Base-by-base conservation (phyloP, 768 basidiomycete genomes). In the Lepiota venenata region DNA sequence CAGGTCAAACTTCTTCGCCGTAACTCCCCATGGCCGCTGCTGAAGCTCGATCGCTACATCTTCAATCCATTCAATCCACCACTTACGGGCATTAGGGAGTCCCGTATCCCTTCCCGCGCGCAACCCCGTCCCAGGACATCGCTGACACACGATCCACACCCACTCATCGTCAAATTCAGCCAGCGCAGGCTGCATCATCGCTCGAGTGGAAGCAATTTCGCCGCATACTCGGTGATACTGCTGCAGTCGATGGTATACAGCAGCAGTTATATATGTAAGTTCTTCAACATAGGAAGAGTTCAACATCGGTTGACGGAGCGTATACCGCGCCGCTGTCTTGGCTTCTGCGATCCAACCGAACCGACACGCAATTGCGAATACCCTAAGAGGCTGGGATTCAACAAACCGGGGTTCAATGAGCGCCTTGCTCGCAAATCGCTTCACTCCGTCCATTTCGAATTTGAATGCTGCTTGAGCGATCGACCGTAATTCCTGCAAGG, bases 391-490 rank as follows among this genome's bases (percentile, higher is more conserved):
- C 47, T 72, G 67, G 3, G 69, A 58, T 47, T 70, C 70, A 32
- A 71, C 60, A 52, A 74, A 74, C 14, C 67, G 69, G 11, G 68
- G 66, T 8, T 64, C 58, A 8, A 70, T 42, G 32, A 76, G 65
- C 25, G 68, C 61, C 15, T 55, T 55, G 48, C 60, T 60, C 32
- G 72, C 41, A 56, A 68, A 58, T 41, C 66, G 67, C 53, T 74
- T 66, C 4, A 80, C 64, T 15, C 70, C 71, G 52, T 73, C 72
- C 75, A 81, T 78, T 46, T 79, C 76, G 62, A 76, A 80, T 63
- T 79, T 82, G 59, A 70, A 67, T 2, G 75, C 80, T 2, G 79
- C 74, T 43, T 75, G 73, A 40, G 72, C 66, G 56, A 75, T 74
- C 15, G 64, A 63, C 63, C 72, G 72, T 39, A 80, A 68, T 22